phyloP scores from a whole-genome alignment of 2,329 filamentous ascomycete genomes.

The Bipolaris oryzae region DNA sequence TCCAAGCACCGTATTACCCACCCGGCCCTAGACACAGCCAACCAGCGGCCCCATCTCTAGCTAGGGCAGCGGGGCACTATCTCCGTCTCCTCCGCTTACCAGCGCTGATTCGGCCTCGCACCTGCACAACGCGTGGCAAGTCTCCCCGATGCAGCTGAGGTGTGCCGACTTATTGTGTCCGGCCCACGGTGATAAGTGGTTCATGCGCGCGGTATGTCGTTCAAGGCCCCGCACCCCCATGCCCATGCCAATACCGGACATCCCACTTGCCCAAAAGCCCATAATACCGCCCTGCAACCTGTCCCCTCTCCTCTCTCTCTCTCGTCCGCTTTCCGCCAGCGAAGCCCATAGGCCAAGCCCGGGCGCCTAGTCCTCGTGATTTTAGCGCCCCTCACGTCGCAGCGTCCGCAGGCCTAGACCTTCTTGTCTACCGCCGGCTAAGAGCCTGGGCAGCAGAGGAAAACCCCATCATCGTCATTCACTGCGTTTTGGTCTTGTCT shows the following conservation, averaged over 20 bases:
- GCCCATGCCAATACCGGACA: neutral
- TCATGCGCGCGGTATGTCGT: conserved; percentile 17
- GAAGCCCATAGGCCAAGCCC: conserved; percentile 25
- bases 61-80: conserved; percentile 16
- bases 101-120: conserved; percentile 27
- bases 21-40: conserved; percentile 4
- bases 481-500: neutral
- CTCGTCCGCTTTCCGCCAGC: conserved; percentile 17
- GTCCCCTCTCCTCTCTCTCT: too few relatives aligned
- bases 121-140: conserved; percentile 31
- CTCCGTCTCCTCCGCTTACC: conserved; percentile 16
- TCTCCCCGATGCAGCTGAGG: conserved; percentile 20
- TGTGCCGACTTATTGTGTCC: conserved; percentile 18
- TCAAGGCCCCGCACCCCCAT: conserved; percentile 18
- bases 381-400: conserved; percentile 11
- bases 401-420: conserved; percentile 30
- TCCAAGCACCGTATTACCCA: conserved; percentile 16
- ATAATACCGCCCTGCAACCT: too few relatives aligned
- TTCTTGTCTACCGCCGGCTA: conserved; percentile 18
- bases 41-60: neutral
- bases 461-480: conserved; percentile 8
- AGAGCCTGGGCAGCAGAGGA: neutral
- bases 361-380: conserved; percentile 7
- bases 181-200: conserved; percentile 25
- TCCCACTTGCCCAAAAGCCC: too few relatives aligned